Evolutionary conservation across 73 alveolate genomes (phyloP), one percentile per base, ranked within the genome.

Genomic region (Paramecium sonneborni): DNA sequence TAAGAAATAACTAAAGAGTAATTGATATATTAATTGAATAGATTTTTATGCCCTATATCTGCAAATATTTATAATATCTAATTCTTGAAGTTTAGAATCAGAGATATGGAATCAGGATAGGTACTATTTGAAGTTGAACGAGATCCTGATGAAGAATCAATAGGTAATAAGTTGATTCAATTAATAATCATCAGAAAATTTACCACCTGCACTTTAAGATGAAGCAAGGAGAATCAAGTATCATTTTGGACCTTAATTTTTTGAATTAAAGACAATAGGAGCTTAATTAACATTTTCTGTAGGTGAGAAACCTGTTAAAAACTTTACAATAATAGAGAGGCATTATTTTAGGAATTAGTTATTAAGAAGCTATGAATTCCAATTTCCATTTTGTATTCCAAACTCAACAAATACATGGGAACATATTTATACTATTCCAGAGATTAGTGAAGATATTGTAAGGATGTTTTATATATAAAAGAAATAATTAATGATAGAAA

Each of bases 381-480:
- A 94, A 57, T 94, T 97, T 85, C 96, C 94, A 38, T 97, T 97
- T 94, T 97, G 99, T 93, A 98, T 98, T 89, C 99, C 99, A 52
- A 94, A 94, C 68, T 93, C 99, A 48, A 92, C 96, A 52, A 98
- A 98, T 94, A 95, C 99, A 14, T 97, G 99, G 99, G 99, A 98
- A 88, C 95, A 86, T 90, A 96, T 98, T 67, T 98, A 98, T 85
- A 96, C 92, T 56, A 82, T 96, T 39, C 99, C 99, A 72, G 86
- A 72, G 12, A 72, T 72, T 5, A 30, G 5, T 38, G 86, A 72
- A 72, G 86, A 72, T 21, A 18, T 72, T 32, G 86, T 72, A 72
- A 67, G 44, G 38, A 67, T 67, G 20, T n/a, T 67, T 30, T 7
- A 4, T 67, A 21, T 67, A 67, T 67, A 14, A 24, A 67, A 92